These are phyloP conservation scores for Taphrina communis DNA, from an alignment of 1,139 yeast species.

Conservation along the genomic window DNA sequence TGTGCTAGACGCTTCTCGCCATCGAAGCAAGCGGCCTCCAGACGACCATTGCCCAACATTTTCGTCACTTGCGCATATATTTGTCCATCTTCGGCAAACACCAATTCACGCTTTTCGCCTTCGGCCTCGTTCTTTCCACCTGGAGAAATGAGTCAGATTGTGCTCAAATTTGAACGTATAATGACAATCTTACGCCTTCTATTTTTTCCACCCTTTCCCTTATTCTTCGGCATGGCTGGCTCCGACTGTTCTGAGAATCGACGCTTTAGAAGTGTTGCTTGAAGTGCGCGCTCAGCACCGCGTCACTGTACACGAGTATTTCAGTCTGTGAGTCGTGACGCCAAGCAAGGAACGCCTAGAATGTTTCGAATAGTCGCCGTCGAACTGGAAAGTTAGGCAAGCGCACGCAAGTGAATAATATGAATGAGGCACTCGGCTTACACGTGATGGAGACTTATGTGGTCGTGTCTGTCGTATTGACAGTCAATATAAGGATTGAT, in stretches of 20 bases:
- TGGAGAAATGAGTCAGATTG: not conserved
- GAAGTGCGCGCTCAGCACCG: too few relatives aligned
- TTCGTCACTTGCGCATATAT: conserved; percentile 98
- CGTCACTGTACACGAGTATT: too few relatives aligned
- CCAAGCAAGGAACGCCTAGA: not conserved
- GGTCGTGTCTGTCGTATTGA: conserved; percentile 10
- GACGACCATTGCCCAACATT: conserved; percentile 98
- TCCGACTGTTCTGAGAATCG: not conserved
- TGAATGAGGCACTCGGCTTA: conserved; percentile 11
- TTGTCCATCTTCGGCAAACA: conserved; percentile 93
- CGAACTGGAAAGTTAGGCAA: conserved; percentile 8
- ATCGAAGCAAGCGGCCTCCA: conserved; percentile 93
- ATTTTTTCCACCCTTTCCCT: conserved; percentile 56
- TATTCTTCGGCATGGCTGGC: conserved; percentile 59
- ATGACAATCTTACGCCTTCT: conserved; percentile 71
- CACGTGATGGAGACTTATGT: not conserved
- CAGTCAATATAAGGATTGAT: too few relatives aligned
- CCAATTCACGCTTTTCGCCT: conserved; percentile 91
- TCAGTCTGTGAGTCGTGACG: not conserved
- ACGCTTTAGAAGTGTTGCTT: too few relatives aligned
- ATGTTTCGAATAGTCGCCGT: conserved; percentile 16
- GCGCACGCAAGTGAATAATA: not conserved
- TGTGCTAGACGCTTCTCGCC: conserved; percentile 94
- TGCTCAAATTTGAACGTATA: conserved; percentile 55
- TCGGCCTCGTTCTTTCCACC: conserved; percentile 91